A percentile compares a stretch with the other conserved stretches of the same genome.
Evolutionary conservation across 257 asterid genomes (phyloP).

Genomic region (Thymus quinquecostatus): DNA sequence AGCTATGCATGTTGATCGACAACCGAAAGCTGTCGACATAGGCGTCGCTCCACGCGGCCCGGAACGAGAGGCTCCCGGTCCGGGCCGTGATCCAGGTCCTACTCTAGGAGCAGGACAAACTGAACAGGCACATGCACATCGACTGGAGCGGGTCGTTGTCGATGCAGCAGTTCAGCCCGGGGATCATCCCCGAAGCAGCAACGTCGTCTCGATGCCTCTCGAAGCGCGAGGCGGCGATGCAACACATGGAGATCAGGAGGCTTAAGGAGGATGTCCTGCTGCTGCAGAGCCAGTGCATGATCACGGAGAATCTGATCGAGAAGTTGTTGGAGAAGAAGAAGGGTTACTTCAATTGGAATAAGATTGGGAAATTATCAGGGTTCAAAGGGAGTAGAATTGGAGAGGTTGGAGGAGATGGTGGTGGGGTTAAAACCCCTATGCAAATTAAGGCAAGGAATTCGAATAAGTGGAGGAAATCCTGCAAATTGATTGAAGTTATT

Average conservation of each 20-base stretch:
- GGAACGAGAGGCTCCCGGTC: constrained; percentile 76
- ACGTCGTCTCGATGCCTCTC: constrained; percentile 53
- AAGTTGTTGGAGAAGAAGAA: constrained; percentile 52
- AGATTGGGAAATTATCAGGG: constrained; percentile 37
- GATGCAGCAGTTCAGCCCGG: constrained; percentile 48
- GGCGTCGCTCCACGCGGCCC: constrained; percentile 77
- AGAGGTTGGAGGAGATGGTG: constrained; percentile 37
- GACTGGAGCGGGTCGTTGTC: constrained; percentile 69
- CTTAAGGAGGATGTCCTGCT: constrained; percentile 66
- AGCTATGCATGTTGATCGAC: constrained; percentile 59
- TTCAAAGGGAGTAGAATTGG: constrained; percentile 30
- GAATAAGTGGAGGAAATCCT: constrained; percentile 45
- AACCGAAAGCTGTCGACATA: constrained; percentile 69
- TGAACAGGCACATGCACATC: constrained; percentile 40
- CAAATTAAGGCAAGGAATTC: constrained; percentile 43
- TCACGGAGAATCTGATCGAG: constrained; percentile 65
- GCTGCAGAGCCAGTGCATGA: constrained; percentile 75
- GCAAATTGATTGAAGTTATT: neutral
- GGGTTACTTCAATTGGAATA: constrained; percentile 64
- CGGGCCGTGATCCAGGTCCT: constrained; percentile 77
- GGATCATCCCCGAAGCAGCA: constrained; percentile 33
- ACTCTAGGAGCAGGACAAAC: constrained; percentile 68
- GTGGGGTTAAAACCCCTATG: constrained; percentile 41
- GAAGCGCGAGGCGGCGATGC: constrained; percentile 56
- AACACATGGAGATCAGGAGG: constrained; percentile 65